Evolutionary conservation across 2,329 filamentous ascomycete genomes (phyloP).

Genomic region (Colletotrichum navitas): DNA sequence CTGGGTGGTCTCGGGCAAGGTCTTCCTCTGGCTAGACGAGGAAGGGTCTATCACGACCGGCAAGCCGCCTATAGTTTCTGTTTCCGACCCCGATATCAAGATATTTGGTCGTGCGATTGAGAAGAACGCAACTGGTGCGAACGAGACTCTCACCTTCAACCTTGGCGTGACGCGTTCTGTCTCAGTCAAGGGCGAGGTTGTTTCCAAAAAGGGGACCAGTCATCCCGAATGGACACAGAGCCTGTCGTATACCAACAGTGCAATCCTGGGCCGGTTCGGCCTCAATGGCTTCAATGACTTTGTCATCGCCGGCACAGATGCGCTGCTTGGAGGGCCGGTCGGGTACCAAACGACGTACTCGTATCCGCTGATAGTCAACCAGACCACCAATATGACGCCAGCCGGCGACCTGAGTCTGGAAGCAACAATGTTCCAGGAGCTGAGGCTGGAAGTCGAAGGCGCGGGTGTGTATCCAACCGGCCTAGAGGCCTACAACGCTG

Average conservation of each 20-base stretch:
- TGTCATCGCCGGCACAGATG: slow-evolving; percentile 49
- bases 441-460: slow-evolving; percentile 54
- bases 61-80: slow-evolving; percentile 49
- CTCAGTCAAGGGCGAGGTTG: slow-evolving; percentile 64
- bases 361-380: slow-evolving; percentile 73
- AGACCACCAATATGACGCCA: slow-evolving; percentile 58
- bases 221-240: slow-evolving; percentile 68
- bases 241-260: slow-evolving; percentile 68
- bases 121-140: slow-evolving; percentile 63
- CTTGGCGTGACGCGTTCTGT: slow-evolving; percentile 69
- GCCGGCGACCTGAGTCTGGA: slow-evolving; percentile 61
- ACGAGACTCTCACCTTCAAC: slow-evolving; percentile 70
- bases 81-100: slow-evolving; percentile 58
- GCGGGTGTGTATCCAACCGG: slow-evolving; percentile 67
- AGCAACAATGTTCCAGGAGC: slow-evolving; percentile 57
- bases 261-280: slow-evolving; percentile 48
- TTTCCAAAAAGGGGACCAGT: slow-evolving; percentile 59
- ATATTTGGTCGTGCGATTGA: slow-evolving; percentile 62
- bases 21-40: slow-evolving; percentile 80
- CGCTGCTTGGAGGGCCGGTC: slow-evolving; percentile 39
- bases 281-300: slow-evolving; percentile 49
- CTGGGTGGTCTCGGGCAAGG: slow-evolving; percentile 84
- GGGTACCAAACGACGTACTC: slow-evolving; percentile 59
- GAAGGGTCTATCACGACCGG: slow-evolving; percentile 66
- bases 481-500: slow-evolving; percentile 66